Evolutionary conservation across 768 basidiomycete genomes (phyloP), one percentile per base, ranked within the genome.

Genomic region (Gymnopilus dilepis): DNA sequence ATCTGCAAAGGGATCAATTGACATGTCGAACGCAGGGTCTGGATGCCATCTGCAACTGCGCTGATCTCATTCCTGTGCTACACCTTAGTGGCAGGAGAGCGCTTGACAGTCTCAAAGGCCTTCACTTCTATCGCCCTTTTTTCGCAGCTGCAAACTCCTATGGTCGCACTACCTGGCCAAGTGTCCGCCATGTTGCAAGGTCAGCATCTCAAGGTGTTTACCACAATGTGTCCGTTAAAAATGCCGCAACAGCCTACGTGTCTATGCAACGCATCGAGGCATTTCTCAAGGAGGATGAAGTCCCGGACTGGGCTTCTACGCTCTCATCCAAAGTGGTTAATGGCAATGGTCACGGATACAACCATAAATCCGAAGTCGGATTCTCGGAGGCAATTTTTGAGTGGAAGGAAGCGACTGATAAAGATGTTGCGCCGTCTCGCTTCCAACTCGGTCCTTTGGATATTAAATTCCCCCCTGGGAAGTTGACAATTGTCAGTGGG

Each of bases 51-150:
- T 17, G 87, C 87, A 2, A 89, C 86, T 7, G 85, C 88, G 11
- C 77, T 90, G 11, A 75, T 77, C 4, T 81, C 87, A 2, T 91
- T 90, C 70, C 74, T 87, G 41, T 87, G 82, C 66, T 91, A 87
- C 65, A 90, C 91, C 7, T 73, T 89, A 21, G 76, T 92, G 42
- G 89, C 86, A 6, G 80, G 82, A 15, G 71, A 90, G 62, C 81
- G 79, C 22, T 73, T 94, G 19, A 93, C 91, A 0, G 89, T 94
- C 3, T 87, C 90, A 0, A 88, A 88, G 62, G 92, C 92, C 0
- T 94, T 94, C 75, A 92, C 92, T 0, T 83, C 92, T 0, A 82
- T 94, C 21, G 87, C 91, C 1, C 77, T 94, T 19, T 94, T 95
- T 74, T 80, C 85, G 1, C 85, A 90, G 71, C 76, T 94, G 3